Percentiles rank a stretch among this genome's conserved stretches.
These are phyloP conservation scores for Rehmannia glutinosa DNA, from an alignment of 257 asterid species.

Conservation along the genomic window DNA sequence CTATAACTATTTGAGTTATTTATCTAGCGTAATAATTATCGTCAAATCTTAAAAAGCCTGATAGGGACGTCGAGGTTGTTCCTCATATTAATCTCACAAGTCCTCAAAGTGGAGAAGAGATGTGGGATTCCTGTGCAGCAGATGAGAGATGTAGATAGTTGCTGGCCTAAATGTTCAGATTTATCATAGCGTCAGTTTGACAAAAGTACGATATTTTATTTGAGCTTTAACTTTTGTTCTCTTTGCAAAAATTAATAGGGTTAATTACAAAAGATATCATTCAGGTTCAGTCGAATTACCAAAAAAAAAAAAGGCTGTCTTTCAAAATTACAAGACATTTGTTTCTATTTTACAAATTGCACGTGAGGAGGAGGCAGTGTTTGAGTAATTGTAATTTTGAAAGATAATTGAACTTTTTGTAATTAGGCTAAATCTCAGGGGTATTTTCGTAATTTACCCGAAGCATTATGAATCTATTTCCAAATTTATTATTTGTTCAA, in stretches of 20 bases:
- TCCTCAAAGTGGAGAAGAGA: conserved; percentile 25
- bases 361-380: too few species aligned
- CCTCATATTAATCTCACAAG: conserved; percentile 48
- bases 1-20: not conserved
- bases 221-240: not conserved
- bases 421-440: too few species aligned
- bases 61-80: conserved; percentile 67
- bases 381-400: too few species aligned
- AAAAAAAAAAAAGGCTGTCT: too few species aligned
- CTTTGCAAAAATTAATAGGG: not conserved
- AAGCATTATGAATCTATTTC: too few species aligned
- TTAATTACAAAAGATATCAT: too few species aligned
- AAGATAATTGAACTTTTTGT: too few species aligned
- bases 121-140: conserved; percentile 18
- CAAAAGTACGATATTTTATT: not conserved
- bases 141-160: conserved; percentile 11
- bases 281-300: too few species aligned
- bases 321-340: too few species aligned
- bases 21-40: not conserved
- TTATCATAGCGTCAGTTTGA: not conserved
- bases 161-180: not conserved
- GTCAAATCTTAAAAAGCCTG: conserved; percentile 50
- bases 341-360: too few species aligned
- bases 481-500: not conserved
- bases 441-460: too few species aligned